These are phyloP conservation scores for Actinomucor elegans DNA, from an alignment of 371 early-diverging fungal species.

Conservation along the genomic window DNA sequence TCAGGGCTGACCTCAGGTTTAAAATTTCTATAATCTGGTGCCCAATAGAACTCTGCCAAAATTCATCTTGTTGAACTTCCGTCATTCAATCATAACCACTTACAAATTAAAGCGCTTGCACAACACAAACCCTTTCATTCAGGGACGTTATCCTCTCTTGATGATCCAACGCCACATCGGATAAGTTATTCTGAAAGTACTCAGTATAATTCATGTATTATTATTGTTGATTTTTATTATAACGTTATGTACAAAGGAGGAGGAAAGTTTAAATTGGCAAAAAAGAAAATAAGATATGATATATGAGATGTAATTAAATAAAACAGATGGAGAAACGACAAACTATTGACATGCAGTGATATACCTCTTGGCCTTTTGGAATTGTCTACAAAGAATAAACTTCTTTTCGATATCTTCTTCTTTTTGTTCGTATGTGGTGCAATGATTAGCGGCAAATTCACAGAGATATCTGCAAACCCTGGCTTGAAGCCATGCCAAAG, in stretches of 20 bases:
- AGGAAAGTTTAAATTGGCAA: neutral
- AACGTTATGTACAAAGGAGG: constrained; percentile 4
- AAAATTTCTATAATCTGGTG: no score
- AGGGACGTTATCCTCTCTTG: no score
- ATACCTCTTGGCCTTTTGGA: constrained; percentile 6
- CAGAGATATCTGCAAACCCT: constrained; percentile 12
- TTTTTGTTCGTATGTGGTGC: neutral
- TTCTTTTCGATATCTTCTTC: neutral
- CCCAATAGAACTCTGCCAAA: no score
- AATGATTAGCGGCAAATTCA: constrained; percentile 5
- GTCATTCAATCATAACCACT: no score
- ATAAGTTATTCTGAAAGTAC: no score
- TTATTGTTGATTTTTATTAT: no score
- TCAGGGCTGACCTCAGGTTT: no score
- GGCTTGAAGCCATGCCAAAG: constrained; percentile 1
- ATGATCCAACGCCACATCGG: no score
- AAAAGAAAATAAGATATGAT: neutral
- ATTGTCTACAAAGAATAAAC: constrained; percentile 3
- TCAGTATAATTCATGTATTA: no score
- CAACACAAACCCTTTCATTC: no score
- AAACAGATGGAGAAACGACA: neutral
- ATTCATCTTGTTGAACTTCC: no score
- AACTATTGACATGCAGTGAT: constrained; percentile 15
- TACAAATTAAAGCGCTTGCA: no score
- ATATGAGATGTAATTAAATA: neutral